Evolutionary conservation across 768 basidiomycete species (phyloP), one percentile per base, ranked within the genome.

Genomic region (Xerocomus spinulosus): DNA sequence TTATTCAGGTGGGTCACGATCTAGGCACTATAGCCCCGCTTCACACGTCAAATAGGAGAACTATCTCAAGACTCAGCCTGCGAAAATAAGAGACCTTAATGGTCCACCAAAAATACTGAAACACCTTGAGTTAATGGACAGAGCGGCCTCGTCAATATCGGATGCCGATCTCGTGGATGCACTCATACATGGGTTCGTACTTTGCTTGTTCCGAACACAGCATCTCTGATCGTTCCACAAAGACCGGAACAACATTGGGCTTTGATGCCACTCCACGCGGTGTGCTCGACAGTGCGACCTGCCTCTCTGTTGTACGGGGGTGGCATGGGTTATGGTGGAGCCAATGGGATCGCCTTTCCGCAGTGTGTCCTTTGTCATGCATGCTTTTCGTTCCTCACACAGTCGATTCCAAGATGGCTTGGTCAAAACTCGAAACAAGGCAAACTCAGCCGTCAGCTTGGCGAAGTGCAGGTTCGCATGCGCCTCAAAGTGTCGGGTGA

Each of bases 181-280:
- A 5, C 75, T 97, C 60, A 95, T 99, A 59, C 95, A 95, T 58
- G 89, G 93, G 94, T 92, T 58, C 32, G 54, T 49, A 14, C 26
- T 7, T 6, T 39, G 32, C 28, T 21, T 18, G 2, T n/a, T 47
- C 13, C 15, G 17, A 9, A 7, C 6, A 18, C 12, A 7, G 17
- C 28, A 24, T 8, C 3, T 5, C 12, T 41, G 40, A 42, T 26
- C 33, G 7, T 32, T n/a, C 23, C n/a, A 23, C 20, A 28, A 52
- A 94, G 93, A 13, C 78, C 88, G 0, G 90, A 97, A 64, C 94
- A 97, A 59, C 93, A 97, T 56, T 99, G 96, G 96, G 75, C 84
- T 10, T 70, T 99, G 47, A 89, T 99, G 82, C 96, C 96, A 0
- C 66, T 92, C 0, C 96, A 99, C 62, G 93, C 92, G 0, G 80